Evolutionary conservation across 306 rosid genomes (phyloP).

Genomic region (Acacia confusa): DNA sequence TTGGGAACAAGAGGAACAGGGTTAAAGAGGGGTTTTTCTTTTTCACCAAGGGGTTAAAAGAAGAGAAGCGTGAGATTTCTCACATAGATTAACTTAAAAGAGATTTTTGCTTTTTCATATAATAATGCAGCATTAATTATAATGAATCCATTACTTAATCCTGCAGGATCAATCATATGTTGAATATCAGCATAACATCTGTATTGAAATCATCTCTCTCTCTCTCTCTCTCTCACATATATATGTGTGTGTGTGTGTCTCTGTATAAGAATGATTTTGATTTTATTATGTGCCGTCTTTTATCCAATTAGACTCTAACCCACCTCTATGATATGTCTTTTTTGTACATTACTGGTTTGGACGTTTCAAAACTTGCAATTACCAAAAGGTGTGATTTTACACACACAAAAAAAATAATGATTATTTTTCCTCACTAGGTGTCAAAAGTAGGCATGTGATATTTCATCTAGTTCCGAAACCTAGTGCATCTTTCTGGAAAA

Average conservation of each 20-base stretch:
- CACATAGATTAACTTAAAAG: not conserved
- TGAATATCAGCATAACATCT: not conserved
- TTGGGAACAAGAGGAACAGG: not conserved
- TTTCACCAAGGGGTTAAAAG: not conserved
- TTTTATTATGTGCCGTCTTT: slow-evolving; percentile 24
- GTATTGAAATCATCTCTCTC: not conserved
- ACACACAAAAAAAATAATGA: not conserved
- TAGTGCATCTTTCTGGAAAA: not conserved
- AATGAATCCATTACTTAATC: slow-evolving; percentile 12
- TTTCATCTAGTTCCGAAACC: not conserved
- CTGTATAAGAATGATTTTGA: not conserved
- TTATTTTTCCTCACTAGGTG: slow-evolving; percentile 12
- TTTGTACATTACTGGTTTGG: slow-evolving; percentile 6
- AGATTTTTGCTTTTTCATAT: not conserved
- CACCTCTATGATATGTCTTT: not conserved
- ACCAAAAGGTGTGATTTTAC: slow-evolving; percentile 7
- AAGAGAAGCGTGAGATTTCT: not conserved
- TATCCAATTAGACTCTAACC: slow-evolving; percentile 15
- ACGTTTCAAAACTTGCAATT: slow-evolving; percentile 25
- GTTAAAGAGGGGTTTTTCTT: not conserved
- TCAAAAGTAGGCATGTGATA: not conserved
- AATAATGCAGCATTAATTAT: slow-evolving; percentile 21
- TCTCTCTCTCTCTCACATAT: no score
- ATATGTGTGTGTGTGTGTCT: no score
- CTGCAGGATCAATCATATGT: not conserved